phyloP scores from a whole-genome alignment of 2,329 filamentous ascomycete species.

The Ilyonectria sp. region DNA sequence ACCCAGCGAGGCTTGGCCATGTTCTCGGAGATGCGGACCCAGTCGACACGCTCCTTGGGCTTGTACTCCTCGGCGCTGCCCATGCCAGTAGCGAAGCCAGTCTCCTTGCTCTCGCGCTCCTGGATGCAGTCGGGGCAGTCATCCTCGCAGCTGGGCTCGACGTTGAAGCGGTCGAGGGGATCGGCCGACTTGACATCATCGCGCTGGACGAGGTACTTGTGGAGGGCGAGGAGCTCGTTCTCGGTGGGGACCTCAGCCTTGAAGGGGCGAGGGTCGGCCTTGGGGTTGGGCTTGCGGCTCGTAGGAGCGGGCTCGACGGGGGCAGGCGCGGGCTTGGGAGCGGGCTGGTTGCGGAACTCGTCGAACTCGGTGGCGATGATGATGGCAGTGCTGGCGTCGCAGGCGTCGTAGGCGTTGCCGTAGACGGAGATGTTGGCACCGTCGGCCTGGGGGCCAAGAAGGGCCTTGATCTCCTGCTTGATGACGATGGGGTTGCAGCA shows the following conservation, averaged over 20 bases:
- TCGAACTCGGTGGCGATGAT: constrained; percentile 71
- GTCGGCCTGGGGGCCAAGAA: constrained; percentile 58
- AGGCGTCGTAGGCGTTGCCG: constrained; percentile 65
- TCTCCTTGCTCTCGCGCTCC: constrained; percentile 56
- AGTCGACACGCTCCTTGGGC: constrained; percentile 65
- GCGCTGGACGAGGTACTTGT: constrained; percentile 61
- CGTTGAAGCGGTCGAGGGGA: constrained; percentile 62
- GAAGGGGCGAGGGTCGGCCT: constrained; percentile 65
- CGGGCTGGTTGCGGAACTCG: constrained; percentile 65
- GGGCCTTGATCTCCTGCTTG: constrained; percentile 64
- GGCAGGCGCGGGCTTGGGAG: constrained; percentile 49
- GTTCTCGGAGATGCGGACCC: constrained; percentile 63
- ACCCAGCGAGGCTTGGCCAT: constrained; percentile 70
- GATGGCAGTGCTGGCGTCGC: constrained; percentile 63
- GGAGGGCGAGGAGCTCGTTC: constrained; percentile 63
- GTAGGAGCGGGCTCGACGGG: constrained; percentile 47
- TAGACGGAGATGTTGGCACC: constrained; percentile 64
- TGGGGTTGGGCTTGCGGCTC: constrained; percentile 57
- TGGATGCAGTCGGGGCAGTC: constrained; percentile 67
- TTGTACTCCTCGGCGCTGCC: constrained; percentile 62
- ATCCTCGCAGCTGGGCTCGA: constrained; percentile 61
- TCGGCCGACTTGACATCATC: constrained; percentile 53
- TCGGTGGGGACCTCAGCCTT: constrained; percentile 54
- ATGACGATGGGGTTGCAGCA: constrained; percentile 68
- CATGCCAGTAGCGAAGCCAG: constrained; percentile 59